These are phyloP conservation scores for Mucor ambiguus DNA, from an alignment of 371 early-diverging fungal species.

Conservation along the genomic window DNA sequence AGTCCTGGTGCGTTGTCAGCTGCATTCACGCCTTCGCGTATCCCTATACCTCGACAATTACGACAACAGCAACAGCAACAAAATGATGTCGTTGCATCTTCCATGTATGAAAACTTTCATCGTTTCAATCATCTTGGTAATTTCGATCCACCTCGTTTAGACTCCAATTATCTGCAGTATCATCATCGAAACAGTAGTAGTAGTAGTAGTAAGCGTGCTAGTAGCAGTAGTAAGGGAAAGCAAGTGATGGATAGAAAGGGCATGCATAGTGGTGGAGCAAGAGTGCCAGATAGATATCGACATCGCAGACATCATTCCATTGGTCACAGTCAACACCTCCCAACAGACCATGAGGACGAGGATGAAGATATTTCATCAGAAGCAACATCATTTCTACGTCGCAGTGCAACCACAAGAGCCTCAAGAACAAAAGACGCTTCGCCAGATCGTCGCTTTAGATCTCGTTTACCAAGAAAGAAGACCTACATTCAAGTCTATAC, in stretches of 20 bases:
- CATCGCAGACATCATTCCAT: slow-evolving; percentile 25
- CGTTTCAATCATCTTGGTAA: neutral
- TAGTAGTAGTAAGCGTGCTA: neutral
- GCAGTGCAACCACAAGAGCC: slow-evolving; percentile 8
- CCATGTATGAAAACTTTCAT: neutral
- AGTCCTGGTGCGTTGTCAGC: slow-evolving; percentile 29
- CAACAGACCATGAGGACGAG: neutral
- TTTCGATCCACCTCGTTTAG: neutral
- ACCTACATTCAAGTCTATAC: slow-evolving; percentile 69
- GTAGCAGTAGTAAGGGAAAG: neutral
- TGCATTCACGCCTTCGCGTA: slow-evolving; percentile 41
- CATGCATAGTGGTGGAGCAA: neutral
- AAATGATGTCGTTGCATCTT: neutral
- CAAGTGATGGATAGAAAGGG: neutral
- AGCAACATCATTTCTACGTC: slow-evolving; percentile 1
- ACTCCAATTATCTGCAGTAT: neutral
- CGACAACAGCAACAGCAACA: neutral
- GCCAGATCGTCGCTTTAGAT: slow-evolving; percentile 27
- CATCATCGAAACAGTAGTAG: neutral
- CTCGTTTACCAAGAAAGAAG: slow-evolving; percentile 48
- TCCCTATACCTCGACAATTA: slow-evolving; percentile 22
- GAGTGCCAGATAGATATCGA: neutral
- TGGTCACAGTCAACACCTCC: slow-evolving; percentile 16
- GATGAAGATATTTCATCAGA: neutral
- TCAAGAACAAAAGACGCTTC: neutral